phyloP scores from a whole-genome alignment of 179 eudicot genomes.

The Spergularia azorica region DNA sequence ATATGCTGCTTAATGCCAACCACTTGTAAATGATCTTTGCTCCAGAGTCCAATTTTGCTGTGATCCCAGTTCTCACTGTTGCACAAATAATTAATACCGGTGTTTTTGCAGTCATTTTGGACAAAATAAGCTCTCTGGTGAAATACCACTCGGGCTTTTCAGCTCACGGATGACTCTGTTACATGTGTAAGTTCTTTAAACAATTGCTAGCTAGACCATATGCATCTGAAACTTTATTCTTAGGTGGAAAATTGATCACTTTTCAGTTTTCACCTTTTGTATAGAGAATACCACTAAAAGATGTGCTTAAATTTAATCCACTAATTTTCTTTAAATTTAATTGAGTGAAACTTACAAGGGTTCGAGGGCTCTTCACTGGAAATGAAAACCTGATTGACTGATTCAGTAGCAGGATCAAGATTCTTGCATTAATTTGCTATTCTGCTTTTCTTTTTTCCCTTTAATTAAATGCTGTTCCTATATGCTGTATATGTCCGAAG shows the following conservation, averaged over 20 bases:
- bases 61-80: conserved; percentile 4
- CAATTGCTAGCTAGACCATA: not conserved
- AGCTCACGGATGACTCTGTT: conserved; percentile 50
- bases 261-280: not conserved
- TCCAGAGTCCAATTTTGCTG: not conserved
- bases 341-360: too few relatives aligned
- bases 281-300: not conserved
- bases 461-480: not conserved
- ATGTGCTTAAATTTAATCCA: not conserved
- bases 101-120: conserved; percentile 57
- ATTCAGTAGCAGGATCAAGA: not conserved
- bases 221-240: not conserved
- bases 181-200: conserved; percentile 52
- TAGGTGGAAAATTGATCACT: not conserved
- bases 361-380: too few relatives aligned
- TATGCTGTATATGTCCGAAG: not conserved
- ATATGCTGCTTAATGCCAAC: conserved; percentile 47
- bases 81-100: conserved; percentile 5
- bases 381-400: too few relatives aligned
- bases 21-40: conserved; percentile 57
- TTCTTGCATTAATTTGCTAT: not conserved
- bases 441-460: not conserved
- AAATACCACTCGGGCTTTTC: conserved; percentile 47
- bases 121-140: conserved; percentile 52
- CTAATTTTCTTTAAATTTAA: too few relatives aligned